Conservation (phyloP, 768 basidiomycete species). For the Mycena vitilis region DNA sequence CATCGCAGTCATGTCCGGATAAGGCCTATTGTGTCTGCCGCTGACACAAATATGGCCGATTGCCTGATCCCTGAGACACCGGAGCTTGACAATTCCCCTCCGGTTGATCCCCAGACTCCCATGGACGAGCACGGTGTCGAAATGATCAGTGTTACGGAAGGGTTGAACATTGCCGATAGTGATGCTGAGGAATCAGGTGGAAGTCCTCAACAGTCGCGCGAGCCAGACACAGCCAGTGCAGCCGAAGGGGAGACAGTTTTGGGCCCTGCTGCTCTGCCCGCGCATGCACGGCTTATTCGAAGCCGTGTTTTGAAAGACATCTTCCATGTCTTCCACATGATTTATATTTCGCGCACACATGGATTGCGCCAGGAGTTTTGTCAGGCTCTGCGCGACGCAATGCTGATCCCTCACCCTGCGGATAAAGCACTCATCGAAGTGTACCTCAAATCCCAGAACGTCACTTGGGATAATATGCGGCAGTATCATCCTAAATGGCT, state of each 20-base stretch:
- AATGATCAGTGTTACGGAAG: slow-evolving; percentile 17
- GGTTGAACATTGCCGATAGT: not conserved
- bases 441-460: no score
- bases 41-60: not conserved
- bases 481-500: no score
- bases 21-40: not conserved
- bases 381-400: slow-evolving; percentile 40
- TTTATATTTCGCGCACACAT: slow-evolving; percentile 40
- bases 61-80: slow-evolving; percentile 2
- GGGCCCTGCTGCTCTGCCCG: not conserved
- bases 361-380: slow-evolving; percentile 39
- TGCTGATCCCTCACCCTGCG: slow-evolving; percentile 39
- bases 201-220: not conserved
- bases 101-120: slow-evolving; percentile 5
- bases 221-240: slow-evolving; percentile 1
- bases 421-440: slow-evolving; percentile 39
- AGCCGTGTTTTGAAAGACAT: not conserved
- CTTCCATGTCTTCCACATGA: not conserved
- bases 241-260: slow-evolving; percentile 2
- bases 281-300: not conserved
- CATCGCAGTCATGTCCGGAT: slow-evolving; percentile 24
- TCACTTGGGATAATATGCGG: no score
- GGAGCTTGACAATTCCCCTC: not conserved
- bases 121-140: slow-evolving; percentile 7
- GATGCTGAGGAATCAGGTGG: not conserved